Percentiles rank a stretch among this genome's conserved stretches.
Evolutionary conservation across 2,329 filamentous ascomycete species (phyloP).

Genomic region (Cryphonectria naterciae): DNA sequence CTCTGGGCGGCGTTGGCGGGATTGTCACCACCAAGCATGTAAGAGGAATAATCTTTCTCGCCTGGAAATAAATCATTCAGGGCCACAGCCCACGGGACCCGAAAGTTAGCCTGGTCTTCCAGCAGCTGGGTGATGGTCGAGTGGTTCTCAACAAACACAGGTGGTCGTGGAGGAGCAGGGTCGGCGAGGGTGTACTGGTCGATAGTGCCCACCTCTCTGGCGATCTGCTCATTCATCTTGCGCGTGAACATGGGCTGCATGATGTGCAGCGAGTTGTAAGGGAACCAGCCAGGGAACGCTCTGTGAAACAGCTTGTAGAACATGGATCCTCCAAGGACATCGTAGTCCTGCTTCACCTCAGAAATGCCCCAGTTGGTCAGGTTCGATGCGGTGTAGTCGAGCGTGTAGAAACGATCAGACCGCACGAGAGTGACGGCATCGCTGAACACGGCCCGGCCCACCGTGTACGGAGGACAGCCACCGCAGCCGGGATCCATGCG

Average conservation of each 20-base stretch:
- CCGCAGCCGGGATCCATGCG: constrained; percentile 56
- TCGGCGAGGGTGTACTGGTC: constrained; percentile 41
- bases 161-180: constrained; percentile 40
- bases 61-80: constrained; percentile 40
- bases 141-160: constrained; percentile 29
- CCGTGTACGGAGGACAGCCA: constrained; percentile 56
- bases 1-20: constrained; percentile 35
- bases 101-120: constrained; percentile 39
- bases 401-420: constrained; percentile 62
- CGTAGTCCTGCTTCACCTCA: constrained; percentile 43
- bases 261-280: constrained; percentile 42
- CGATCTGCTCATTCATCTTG: constrained; percentile 45
- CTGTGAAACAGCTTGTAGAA: constrained; percentile 52
- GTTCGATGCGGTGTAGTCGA: constrained; percentile 48
- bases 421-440: constrained; percentile 64
- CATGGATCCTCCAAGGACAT: constrained; percentile 48
- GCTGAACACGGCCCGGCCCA: constrained; percentile 59
- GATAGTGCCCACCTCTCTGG: constrained; percentile 43
- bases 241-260: constrained; percentile 53
- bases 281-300: constrained; percentile 50
- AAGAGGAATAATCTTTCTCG: constrained; percentile 44
- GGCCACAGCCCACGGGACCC: constrained; percentile 40
- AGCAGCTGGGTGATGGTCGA: constrained; percentile 17
- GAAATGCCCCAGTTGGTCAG: constrained; percentile 51
- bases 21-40: constrained; percentile 45